These are phyloP conservation scores for Emmonsiellopsis sp. DNA, from an alignment of 2,329 filamentous ascomycete genomes.

Conservation along the genomic window DNA sequence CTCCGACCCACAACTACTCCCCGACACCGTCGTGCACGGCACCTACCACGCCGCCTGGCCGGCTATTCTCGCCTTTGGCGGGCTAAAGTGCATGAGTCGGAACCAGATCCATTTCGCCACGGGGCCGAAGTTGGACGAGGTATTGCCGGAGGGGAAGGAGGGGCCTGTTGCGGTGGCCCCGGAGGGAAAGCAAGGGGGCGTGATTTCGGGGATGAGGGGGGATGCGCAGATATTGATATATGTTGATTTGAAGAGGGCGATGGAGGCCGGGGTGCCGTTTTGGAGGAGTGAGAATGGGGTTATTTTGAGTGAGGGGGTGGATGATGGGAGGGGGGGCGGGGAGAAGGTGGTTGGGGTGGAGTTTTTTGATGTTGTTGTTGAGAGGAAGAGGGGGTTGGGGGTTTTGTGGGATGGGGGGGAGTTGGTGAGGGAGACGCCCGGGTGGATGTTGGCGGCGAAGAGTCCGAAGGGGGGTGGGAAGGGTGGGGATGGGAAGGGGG, in stretches of 20 bases:
- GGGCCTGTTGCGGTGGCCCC: conserved; percentile 15
- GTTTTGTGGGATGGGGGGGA: conserved; percentile 57
- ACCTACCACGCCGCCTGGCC: conserved; percentile 78
- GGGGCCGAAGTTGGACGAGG: conserved; percentile 49
- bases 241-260: conserved; percentile 59
- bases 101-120: conserved; percentile 87
- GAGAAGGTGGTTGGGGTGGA: conserved; percentile 54
- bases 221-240: conserved; percentile 72
- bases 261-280: conserved; percentile 58
- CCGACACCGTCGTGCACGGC: conserved; percentile 68
- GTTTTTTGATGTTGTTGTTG: conserved; percentile 64
- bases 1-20: conserved; percentile 46
- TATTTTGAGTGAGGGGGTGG: conserved; percentile 49
- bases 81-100: conserved; percentile 69
- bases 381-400: conserved; percentile 63
- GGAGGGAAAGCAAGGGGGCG: conserved; percentile 26
- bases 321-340: conserved; percentile 46
- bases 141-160: conserved; percentile 20
- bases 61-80: conserved; percentile 64
- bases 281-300: conserved; percentile 74
- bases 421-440: conserved; percentile 41
- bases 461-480: conserved; percentile 24
- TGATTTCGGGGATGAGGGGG: conserved; percentile 71
- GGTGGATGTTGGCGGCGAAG: conserved; percentile 31
- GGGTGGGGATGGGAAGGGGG: conserved; percentile 10